phyloP scores from a whole-genome alignment of 331 rosid species.

The Ulmus americana region DNA sequence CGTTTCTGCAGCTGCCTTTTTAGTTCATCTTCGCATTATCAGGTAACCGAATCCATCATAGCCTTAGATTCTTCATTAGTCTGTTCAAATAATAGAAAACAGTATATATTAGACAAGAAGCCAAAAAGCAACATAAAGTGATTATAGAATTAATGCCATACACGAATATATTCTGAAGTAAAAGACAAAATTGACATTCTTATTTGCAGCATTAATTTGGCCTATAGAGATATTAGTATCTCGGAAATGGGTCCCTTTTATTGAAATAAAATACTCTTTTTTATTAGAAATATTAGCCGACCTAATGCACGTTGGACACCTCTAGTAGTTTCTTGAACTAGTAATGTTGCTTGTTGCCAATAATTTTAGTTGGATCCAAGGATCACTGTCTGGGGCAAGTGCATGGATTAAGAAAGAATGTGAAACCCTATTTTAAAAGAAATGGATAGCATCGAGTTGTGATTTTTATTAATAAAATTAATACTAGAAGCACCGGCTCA shows the following conservation, averaged over 20 bases:
- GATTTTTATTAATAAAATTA: slow-evolving; percentile 15
- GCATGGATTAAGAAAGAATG: slow-evolving; percentile 22
- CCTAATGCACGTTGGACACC: slow-evolving; percentile 5
- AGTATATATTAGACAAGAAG: background rate
- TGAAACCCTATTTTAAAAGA: slow-evolving; percentile 9
- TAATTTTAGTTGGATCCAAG: slow-evolving; percentile 29
- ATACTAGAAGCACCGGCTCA: slow-evolving; percentile 10
- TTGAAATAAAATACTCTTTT: too few species aligned
- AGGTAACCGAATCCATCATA: slow-evolving; percentile 27
- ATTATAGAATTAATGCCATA: background rate
- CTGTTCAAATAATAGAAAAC: slow-evolving; percentile 25
- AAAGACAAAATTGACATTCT: background rate
- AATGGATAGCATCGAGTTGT: slow-evolving; percentile 22
- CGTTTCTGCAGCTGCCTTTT: slow-evolving; percentile 17
- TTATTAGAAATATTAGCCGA: slow-evolving; percentile 4
- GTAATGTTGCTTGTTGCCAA: slow-evolving; percentile 24
- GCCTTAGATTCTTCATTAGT: slow-evolving; percentile 54
- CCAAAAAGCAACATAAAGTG: background rate
- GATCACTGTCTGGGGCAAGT: slow-evolving; percentile 16
- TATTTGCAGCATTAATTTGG: background rate
- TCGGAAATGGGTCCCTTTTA: background rate
- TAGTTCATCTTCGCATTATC: background rate
- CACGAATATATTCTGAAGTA: too few species aligned
- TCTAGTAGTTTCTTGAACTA: background rate
- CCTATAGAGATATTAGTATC: background rate